Evolutionary conservation across 495 filamentous ascomycete genomes (phyloP), one percentile per base, ranked within the genome.

Genomic region (Penicillium ucsense): DNA sequence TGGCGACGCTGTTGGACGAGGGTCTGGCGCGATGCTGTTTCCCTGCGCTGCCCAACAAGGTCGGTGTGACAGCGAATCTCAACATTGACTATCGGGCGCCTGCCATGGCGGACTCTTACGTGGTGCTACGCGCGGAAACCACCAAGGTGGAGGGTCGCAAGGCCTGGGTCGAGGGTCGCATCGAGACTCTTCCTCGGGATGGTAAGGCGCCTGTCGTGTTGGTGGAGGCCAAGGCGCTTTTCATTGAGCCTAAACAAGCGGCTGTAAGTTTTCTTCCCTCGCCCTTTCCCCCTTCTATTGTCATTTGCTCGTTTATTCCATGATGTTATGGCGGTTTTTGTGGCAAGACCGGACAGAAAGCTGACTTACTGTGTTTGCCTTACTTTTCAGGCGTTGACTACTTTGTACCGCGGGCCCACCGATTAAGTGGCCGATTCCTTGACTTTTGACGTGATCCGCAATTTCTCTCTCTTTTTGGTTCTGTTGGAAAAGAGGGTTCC

Each of bases 1-100:
- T 97, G 40, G 94, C 92, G 9, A 97, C 94, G 8, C 70, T 98
- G 57, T 68, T 97, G 39, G 92, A 98, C 56, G 92, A 98, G 66
- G 88, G 88, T 0, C 66, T 97, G 32, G 92, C 86, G 47, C 75
- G 89, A 37, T 95, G 89, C 66, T 95, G 88, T 56, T 96, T 97
- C 61, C 81, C 83, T 1, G 88, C 88, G 37, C 66, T 98, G 52
- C 92, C 92, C 33, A 89, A 88, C 55, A 85, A 88, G 60, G 77
- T 96, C 30, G 92, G 80, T 41, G 81, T 98, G 61, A 98, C 92
- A 11, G 92, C 92, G 35, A 94, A 84, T 57, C 64, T 98, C 56
- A 92, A 85, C 45, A 79, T 98, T 61, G 88, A 92, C 60, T 98
- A 97, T 65, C 79, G 82, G 50, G 77, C 76, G 32, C 92, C 94